Conservation (phyloP, 306 rosid species). For the Quercus agrifolia region DNA sequence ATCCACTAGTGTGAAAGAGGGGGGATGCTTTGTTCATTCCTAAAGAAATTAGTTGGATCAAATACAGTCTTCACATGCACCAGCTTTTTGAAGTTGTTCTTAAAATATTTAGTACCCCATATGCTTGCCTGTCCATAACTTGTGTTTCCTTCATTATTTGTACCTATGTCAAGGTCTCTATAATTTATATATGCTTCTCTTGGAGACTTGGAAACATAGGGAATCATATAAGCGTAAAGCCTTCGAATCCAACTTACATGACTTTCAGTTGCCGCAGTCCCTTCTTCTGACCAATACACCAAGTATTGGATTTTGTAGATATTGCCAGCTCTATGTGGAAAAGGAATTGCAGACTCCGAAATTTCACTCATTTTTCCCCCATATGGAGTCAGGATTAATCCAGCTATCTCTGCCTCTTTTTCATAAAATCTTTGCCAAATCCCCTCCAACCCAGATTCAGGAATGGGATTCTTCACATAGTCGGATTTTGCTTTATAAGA, state of each 20-base stretch:
- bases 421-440: not conserved
- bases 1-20: too few relatives aligned
- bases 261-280: not conserved
- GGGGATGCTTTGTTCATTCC: too few relatives aligned
- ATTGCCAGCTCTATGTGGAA: slow-evolving; percentile 23
- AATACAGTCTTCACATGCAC: too few relatives aligned
- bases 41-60: too few relatives aligned
- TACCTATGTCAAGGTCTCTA: not conserved
- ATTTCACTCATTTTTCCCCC: slow-evolving; percentile 21
- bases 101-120: too few relatives aligned
- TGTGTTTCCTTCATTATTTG: too few relatives aligned
- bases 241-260: slow-evolving; percentile 8
- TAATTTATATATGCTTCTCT: not conserved
- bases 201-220: slow-evolving; percentile 8
- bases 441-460: slow-evolving; percentile 6
- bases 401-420: not conserved
- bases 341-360: slow-evolving; percentile 8
- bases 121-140: too few relatives aligned
- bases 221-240: slow-evolving; percentile 2
- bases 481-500: slow-evolving; percentile 31
- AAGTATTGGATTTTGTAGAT: slow-evolving; percentile 6
- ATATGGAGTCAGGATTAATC: slow-evolving; percentile 7
- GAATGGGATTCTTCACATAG: slow-evolving; percentile 24
- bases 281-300: slow-evolving; percentile 14
- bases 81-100: too few relatives aligned